These are phyloP conservation scores for Henckelia pumila DNA, from an alignment of 257 asterid genomes.

Conservation along the genomic window DNA sequence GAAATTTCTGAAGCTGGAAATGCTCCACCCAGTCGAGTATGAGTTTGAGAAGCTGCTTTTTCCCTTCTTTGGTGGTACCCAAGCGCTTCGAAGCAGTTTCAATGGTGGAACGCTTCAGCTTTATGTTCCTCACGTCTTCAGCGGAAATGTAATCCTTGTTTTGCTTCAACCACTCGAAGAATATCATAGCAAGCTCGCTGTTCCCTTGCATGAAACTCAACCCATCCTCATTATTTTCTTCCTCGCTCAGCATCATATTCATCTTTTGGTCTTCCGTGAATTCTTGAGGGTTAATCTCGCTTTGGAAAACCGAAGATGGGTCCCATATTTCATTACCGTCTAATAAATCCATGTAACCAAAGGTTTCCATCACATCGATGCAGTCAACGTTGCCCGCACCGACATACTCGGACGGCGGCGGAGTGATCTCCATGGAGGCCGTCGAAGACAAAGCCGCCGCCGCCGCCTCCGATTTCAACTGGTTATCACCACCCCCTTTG, in stretches of 20 bases:
- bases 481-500: neutral
- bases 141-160: slow-evolving; percentile 75
- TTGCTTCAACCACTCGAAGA: slow-evolving; percentile 83
- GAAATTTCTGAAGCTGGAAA: slow-evolving; percentile 61
- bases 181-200: slow-evolving; percentile 59
- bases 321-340: slow-evolving; percentile 70
- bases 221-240: slow-evolving; percentile 24
- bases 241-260: neutral
- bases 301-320: slow-evolving; percentile 54
- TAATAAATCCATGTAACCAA: slow-evolving; percentile 70
- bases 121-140: slow-evolving; percentile 75
- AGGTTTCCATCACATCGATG: slow-evolving; percentile 56
- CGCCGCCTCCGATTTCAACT: slow-evolving; percentile 10
- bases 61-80: slow-evolving; percentile 69
- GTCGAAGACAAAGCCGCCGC: slow-evolving; percentile 44
- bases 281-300: slow-evolving; percentile 4
- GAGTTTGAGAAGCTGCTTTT: slow-evolving; percentile 67
- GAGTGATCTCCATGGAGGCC: slow-evolving; percentile 42
- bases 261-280: slow-evolving; percentile 15
- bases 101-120: slow-evolving; percentile 74
- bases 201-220: slow-evolving; percentile 51
- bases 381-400: slow-evolving; percentile 39
- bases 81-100: slow-evolving; percentile 71
- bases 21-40: slow-evolving; percentile 87
- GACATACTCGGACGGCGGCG: slow-evolving; percentile 28